Base-by-base conservation (phyloP, 768 basidiomycete genomes). In the Russula abietina region DNA sequence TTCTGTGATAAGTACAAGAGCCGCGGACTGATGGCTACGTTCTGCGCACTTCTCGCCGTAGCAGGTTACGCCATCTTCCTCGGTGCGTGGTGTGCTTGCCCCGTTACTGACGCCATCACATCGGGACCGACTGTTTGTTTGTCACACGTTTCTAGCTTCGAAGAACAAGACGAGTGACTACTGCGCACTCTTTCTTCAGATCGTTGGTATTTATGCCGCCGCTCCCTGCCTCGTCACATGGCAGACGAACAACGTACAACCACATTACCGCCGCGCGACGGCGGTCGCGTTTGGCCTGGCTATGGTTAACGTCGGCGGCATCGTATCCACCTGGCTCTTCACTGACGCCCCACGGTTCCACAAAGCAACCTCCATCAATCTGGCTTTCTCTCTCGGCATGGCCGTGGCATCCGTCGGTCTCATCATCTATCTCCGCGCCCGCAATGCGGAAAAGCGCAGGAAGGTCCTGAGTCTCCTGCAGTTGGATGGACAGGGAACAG, bases 241-340 rank as follows among this genome's bases (percentile, higher is more conserved):
- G 71, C 67, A 63, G 53, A 52, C 72, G 32, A 74, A 74, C 60
- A 74, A 74, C 60, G 65, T 73, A 17, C 70, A 72, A 28, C 72
- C 72, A 7, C 72, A 66, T 66, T 72, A 71, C 65, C 69, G 70
- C 41, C 67, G 73, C n/a, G 69, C 69, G 8, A 71, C 73, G 3
- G 71, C 69, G 14, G 69, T 74, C 55, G 69, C 71, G 33, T 6
- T 70, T 32, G 70, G 67, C 2, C 70, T 71, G 55, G 62, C 70
- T 32, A 54, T 50, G 22, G 69, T 55, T 22, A 68, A 66, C 32
- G n/a, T 52, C 9, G 66, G 66, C 10, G 66, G 66, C 50, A 64
- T 66, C 28, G 54, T 60, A 6, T 66, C 65, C 16, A 53, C 62
- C 32, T 64, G 65, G 62, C 43, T 66, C 12, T 66, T 65, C 54